Evolutionary conservation across 371 early-diverging fungal genomes (phyloP).

Genomic region (Batkoa obscura): DNA sequence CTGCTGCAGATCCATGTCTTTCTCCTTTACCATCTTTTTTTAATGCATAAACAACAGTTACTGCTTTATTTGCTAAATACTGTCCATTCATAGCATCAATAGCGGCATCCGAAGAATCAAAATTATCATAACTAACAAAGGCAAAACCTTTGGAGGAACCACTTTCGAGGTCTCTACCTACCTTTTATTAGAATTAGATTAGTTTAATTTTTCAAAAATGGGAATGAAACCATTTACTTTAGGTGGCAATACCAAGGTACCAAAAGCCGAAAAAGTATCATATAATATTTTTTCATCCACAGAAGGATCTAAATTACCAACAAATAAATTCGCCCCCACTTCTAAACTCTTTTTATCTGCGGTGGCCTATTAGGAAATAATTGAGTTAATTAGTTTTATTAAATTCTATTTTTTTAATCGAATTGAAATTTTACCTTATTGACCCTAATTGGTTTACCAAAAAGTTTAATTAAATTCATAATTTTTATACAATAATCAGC

Average conservation of each 20-base stretch:
- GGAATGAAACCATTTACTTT: slow-evolving; percentile 18
- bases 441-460: slow-evolving; percentile 85
- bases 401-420: neutral
- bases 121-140: slow-evolving; percentile 82
- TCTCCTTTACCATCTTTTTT: slow-evolving; percentile 98
- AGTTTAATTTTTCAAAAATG: neutral
- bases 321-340: slow-evolving; percentile 90
- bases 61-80: slow-evolving; percentile 78
- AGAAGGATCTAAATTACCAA: slow-evolving; percentile 86
- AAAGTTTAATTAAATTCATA: slow-evolving; percentile 89
- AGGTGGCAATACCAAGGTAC: slow-evolving; percentile 69
- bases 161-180: slow-evolving; percentile 77
- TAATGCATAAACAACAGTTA: slow-evolving; percentile 82
- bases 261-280: slow-evolving; percentile 93
- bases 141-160: slow-evolving; percentile 85
- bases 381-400: slow-evolving; percentile 2
- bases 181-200: slow-evolving; percentile 15
- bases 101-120: slow-evolving; percentile 90
- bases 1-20: slow-evolving; percentile 89
- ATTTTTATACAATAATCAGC: slow-evolving; percentile 93
- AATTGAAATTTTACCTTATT: slow-evolving; percentile 47
- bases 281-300: slow-evolving; percentile 89
- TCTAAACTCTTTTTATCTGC: slow-evolving; percentile 80
- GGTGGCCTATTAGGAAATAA: slow-evolving; percentile 31
- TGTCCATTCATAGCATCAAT: slow-evolving; percentile 96